Evolutionary conservation across 768 basidiomycete genomes (phyloP).

Genomic region (Lactarius sanguifluus): DNA sequence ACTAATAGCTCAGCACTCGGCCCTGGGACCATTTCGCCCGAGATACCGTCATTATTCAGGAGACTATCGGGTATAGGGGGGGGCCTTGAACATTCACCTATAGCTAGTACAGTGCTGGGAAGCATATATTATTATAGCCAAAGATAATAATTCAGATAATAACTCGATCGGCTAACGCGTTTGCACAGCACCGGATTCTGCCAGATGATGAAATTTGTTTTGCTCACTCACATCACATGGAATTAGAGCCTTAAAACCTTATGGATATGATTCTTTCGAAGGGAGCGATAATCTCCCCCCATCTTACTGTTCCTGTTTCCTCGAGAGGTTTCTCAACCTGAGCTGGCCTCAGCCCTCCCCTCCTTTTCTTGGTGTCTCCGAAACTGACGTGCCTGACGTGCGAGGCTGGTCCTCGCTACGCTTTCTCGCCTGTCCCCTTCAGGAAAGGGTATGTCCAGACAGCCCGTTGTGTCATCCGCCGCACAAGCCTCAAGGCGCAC

Average conservation of each 20-base stretch:
- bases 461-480: not conserved
- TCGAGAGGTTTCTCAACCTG: constrained; percentile 11
- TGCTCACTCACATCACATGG: not conserved
- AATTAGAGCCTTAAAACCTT: constrained; percentile 1
- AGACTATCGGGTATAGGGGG: not conserved
- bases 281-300: not conserved
- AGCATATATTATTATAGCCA: not conserved
- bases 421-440: not conserved
- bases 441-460: constrained; percentile 18
- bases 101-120: not conserved
- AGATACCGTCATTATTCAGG: not conserved
- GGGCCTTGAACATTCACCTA: not conserved
- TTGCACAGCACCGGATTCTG: not conserved
- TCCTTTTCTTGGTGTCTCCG: not conserved
- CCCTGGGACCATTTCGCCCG: not conserved
- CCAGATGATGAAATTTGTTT: not conserved
- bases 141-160: not conserved
- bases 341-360: constrained; percentile 21
- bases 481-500: not conserved
- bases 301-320: not conserved
- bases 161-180: not conserved
- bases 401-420: constrained; percentile 3
- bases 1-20: not conserved
- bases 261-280: not conserved
- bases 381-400: not conserved